Conservation (phyloP, 1,139 yeast genomes). For the Geotrichum citri-aurantii region DNA sequence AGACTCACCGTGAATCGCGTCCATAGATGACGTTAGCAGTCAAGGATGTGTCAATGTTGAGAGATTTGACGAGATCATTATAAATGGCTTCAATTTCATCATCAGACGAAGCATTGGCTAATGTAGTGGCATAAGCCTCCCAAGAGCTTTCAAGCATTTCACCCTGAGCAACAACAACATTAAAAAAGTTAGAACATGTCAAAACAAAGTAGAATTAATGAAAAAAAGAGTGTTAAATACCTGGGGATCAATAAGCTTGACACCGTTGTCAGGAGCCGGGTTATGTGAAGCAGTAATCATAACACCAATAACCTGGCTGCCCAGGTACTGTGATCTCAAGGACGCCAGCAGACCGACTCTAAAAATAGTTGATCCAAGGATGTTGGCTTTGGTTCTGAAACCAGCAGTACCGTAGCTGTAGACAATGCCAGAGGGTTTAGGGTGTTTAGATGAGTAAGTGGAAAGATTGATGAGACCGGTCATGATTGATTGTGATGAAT, state of each 20-base stretch:
- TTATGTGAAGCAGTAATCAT: constrained; percentile 98
- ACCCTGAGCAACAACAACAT: constrained; percentile 44
- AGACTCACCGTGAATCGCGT: constrained; percentile 39
- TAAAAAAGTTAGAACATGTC: neutral
- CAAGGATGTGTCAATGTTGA: constrained; percentile 41
- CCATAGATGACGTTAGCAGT: constrained; percentile 49
- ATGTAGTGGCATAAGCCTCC: constrained; percentile 74
- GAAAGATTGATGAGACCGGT: constrained; percentile 8
- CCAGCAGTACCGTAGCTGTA: constrained; percentile 95
- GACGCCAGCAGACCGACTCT: constrained; percentile 80
- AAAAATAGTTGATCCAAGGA: constrained; percentile 76
- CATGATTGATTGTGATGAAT: constrained; percentile 7
- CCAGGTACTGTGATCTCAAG: constrained; percentile 64
- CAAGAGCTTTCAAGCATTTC: constrained; percentile 83
- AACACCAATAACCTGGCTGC: constrained; percentile 62
- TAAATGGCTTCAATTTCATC: constrained; percentile 36
- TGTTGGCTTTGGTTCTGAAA: constrained; percentile 69
- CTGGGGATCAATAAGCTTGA: constrained; percentile 82
- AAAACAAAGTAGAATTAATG: neutral
- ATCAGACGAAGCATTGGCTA: constrained; percentile 60
- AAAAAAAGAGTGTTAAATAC: constrained; percentile 18
- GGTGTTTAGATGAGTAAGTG: constrained; percentile 32
- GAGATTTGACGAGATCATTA: constrained; percentile 32
- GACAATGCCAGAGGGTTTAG: constrained; percentile 43
- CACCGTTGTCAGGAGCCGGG: constrained; percentile 95